These are phyloP conservation scores for Monilinia fructigena DNA, from an alignment of 2,329 filamentous ascomycete genomes.

Conservation along the genomic window DNA sequence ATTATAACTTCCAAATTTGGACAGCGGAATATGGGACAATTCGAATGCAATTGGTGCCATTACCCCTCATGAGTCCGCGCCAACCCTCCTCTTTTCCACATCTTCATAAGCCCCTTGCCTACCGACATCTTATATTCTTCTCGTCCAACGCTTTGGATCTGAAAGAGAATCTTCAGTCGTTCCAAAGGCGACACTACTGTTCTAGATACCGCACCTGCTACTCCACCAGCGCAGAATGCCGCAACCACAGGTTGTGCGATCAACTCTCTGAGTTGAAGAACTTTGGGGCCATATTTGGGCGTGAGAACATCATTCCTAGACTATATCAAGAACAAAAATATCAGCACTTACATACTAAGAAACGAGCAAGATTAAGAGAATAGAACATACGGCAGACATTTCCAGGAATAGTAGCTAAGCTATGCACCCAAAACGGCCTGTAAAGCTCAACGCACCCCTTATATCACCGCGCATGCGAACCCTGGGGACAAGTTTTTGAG, in stretches of 20 bases:
- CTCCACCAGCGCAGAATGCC: constrained; percentile 89
- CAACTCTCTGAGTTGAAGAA: constrained; percentile 44
- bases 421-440: constrained; percentile 25
- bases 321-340: constrained; percentile 23
- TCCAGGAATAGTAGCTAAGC: constrained; percentile 25
- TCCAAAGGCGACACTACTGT: constrained; percentile 96
- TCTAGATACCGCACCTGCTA: constrained; percentile 93
- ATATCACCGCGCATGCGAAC: constrained; percentile 18
- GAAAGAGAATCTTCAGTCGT: constrained; percentile 95
- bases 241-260: constrained; percentile 83
- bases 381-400: constrained; percentile 40
- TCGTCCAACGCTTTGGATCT: constrained; percentile 86
- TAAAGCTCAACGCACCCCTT: constrained; percentile 28
- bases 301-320: constrained; percentile 34
- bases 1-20: constrained; percentile 95
- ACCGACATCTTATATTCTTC: constrained; percentile 94
- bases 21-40: constrained; percentile 98
- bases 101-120: constrained; percentile 83
- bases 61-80: constrained; percentile 95
- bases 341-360: neutral
- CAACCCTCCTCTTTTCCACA: constrained; percentile 96
- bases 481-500: neutral
- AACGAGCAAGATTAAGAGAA: constrained; percentile 1
- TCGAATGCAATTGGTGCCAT: constrained; percentile 96
- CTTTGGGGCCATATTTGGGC: constrained; percentile 39